phyloP scores from a whole-genome alignment of 177 flowering plant genomes.

The Vitis hybrid region DNA sequence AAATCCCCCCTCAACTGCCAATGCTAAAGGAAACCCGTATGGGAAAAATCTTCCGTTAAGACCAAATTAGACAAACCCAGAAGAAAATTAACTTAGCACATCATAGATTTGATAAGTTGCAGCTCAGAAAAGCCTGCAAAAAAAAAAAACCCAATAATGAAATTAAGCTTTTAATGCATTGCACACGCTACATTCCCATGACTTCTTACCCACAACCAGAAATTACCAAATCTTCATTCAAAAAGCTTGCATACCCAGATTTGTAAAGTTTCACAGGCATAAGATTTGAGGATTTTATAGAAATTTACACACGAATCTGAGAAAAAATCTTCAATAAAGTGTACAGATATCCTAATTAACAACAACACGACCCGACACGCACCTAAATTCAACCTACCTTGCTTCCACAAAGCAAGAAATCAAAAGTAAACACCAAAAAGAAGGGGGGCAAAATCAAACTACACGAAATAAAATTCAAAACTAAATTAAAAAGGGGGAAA shows the following conservation, averaged over 20 bases:
- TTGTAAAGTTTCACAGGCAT: background rate
- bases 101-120: background rate
- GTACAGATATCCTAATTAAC: background rate
- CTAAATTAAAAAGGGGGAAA: too few relatives aligned
- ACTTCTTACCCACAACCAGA: background rate
- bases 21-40: background rate
- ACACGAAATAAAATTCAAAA: background rate
- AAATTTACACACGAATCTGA: background rate
- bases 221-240: background rate
- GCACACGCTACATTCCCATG: background rate
- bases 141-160: background rate
- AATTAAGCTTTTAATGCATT: background rate
- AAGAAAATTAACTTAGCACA: background rate
- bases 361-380: background rate
- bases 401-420: too few relatives aligned
- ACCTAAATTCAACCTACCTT: background rate
- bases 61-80: conserved; percentile 2
- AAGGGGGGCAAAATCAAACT: background rate
- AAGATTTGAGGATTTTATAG: conserved; percentile 1
- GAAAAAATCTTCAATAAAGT: background rate
- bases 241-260: conserved; percentile 7
- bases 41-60: background rate
- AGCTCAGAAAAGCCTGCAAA: background rate
- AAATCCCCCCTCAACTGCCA: background rate
- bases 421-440: too few relatives aligned